Evolutionary conservation across 331 rosid species (phyloP).

Genomic region (Quercus tomentella): DNA sequence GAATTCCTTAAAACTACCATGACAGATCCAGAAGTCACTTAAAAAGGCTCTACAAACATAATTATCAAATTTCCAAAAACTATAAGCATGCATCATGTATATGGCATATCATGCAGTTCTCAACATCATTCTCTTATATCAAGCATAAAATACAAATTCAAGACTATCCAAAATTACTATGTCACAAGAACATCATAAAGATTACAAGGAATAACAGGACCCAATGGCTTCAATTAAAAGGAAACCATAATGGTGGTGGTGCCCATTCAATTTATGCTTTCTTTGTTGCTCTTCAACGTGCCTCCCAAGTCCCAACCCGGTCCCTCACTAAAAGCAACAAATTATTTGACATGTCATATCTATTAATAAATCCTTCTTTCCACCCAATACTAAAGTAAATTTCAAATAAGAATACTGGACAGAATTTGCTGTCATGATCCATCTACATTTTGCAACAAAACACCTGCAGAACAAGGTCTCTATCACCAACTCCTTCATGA

Average conservation of each 20-base stretch:
- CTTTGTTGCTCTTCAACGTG: too few species aligned
- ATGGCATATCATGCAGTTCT: too few species aligned
- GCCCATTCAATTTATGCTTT: neutral
- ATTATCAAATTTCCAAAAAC: neutral
- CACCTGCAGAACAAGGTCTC: constrained; percentile 35
- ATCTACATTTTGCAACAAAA: constrained; percentile 32
- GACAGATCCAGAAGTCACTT: neutral
- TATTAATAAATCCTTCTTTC: constrained; percentile 37
- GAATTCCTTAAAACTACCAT: neutral
- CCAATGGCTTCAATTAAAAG: neutral
- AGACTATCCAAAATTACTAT: neutral
- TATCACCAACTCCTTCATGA: neutral
- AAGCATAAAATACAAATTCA: neutral
- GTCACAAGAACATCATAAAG: neutral
- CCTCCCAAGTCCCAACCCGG: neutral
- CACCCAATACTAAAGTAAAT: constrained; percentile 19
- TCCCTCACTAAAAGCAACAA: constrained; percentile 26
- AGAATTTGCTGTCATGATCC: constrained; percentile 36
- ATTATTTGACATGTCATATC: constrained; percentile 28
- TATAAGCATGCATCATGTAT: neutral
- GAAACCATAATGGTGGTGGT: constrained; percentile 19
- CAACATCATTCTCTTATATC: too few species aligned
- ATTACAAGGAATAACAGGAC: neutral
- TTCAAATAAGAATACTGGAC: constrained; percentile 16
- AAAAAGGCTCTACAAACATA: neutral